A percentile compares a stretch with the other conserved stretches of the same genome.
phyloP scores from a whole-genome alignment of 2,329 filamentous ascomycete species.

The Paraconiothyrium brasiliense region DNA sequence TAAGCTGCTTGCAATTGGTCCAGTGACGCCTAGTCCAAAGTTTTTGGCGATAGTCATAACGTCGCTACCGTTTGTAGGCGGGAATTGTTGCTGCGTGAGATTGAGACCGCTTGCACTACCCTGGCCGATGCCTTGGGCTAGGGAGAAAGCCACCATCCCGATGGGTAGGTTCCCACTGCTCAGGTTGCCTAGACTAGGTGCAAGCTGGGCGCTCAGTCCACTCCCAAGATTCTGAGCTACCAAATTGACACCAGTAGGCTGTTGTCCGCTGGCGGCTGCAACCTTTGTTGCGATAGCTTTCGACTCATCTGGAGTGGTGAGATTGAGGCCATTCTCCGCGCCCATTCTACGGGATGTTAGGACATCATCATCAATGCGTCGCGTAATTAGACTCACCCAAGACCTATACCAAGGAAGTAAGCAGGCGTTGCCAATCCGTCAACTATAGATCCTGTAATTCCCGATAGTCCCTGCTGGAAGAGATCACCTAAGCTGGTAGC shows the following conservation, averaged over 20 bases:
- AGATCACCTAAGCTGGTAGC: constrained; percentile 25
- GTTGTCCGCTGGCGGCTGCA: constrained; percentile 29
- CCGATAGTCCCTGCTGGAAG: constrained; percentile 15
- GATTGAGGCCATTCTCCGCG: constrained; percentile 35
- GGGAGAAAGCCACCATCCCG: constrained; percentile 33
- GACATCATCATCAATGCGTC: background rate
- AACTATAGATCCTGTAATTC: constrained; percentile 23
- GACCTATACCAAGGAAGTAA: constrained; percentile 41
- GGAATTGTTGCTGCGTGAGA: constrained; percentile 30
- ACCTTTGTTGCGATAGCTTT: constrained; percentile 30
- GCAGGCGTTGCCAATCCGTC: constrained; percentile 35
- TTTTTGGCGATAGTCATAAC: constrained; percentile 38
- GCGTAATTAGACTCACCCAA: constrained; percentile 30
- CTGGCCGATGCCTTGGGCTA: constrained; percentile 42
- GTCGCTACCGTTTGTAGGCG: constrained; percentile 27
- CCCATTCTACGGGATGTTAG: constrained; percentile 35
- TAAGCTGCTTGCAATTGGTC: constrained; percentile 36
- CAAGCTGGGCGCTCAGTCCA: constrained; percentile 34
- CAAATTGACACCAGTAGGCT: constrained; percentile 36
- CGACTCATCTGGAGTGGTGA: constrained; percentile 29
- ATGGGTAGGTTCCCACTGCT: constrained; percentile 17
- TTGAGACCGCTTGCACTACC: constrained; percentile 37
- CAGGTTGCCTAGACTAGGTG: constrained; percentile 23
- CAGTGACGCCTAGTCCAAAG: constrained; percentile 36
- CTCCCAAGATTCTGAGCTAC: constrained; percentile 38